Conservation (phyloP, 768 basidiomycete species). For the Tulasnella sp. region DNA sequence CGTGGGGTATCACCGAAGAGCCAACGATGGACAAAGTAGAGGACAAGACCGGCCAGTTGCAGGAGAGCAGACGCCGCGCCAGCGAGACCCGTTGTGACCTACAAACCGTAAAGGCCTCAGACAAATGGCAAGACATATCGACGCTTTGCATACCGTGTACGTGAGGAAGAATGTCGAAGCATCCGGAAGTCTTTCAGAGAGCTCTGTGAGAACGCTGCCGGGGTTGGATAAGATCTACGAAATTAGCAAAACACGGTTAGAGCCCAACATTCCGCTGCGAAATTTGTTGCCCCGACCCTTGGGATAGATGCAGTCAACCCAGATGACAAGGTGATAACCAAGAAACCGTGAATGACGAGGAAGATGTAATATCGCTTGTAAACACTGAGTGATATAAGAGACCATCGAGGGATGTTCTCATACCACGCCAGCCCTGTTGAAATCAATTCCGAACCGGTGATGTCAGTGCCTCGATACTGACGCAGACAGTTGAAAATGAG, state of each 20-base stretch:
- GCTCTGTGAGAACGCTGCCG: slow-evolving; percentile 31
- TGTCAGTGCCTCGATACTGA: neutral
- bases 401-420: slow-evolving; percentile 58
- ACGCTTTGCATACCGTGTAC: slow-evolving; percentile 35
- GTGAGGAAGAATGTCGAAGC: slow-evolving; percentile 54
- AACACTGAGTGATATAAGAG: slow-evolving; percentile 55
- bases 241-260: neutral
- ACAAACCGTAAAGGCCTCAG: neutral
- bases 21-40: slow-evolving; percentile 53
- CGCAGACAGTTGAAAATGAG: neutral
- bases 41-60: slow-evolving; percentile 39
- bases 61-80: slow-evolving; percentile 38
- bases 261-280: neutral
- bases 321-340: slow-evolving; percentile 54
- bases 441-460: neutral
- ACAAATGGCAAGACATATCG: neutral
- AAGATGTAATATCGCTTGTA: slow-evolving; percentile 64
- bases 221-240: slow-evolving; percentile 34
- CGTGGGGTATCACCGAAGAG: slow-evolving; percentile 58
- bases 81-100: slow-evolving; percentile 41
- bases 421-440: slow-evolving; percentile 44
- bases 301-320: slow-evolving; percentile 37
- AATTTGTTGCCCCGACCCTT: slow-evolving; percentile 18
- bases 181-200: slow-evolving; percentile 42
- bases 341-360: slow-evolving; percentile 56